A percentile compares a stretch with the other conserved stretches of the same genome.
phyloP scores from a whole-genome alignment of 495 filamentous ascomycete genomes.

The Pyrenula aspistea region DNA sequence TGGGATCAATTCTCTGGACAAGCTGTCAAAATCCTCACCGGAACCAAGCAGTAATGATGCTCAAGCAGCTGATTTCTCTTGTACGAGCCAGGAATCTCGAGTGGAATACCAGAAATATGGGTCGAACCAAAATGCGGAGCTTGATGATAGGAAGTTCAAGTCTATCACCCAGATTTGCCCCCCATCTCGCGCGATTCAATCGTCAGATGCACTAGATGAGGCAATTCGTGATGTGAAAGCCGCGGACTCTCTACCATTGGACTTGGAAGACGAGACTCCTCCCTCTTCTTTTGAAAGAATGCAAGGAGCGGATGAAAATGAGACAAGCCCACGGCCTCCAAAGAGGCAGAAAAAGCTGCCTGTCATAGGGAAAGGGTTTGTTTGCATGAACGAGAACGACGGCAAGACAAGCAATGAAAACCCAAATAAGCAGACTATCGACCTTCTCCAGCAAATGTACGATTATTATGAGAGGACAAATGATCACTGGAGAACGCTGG shows the following conservation, averaged over 20 bases:
- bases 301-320: not conserved
- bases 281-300: not conserved
- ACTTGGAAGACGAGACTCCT: constrained; percentile 18
- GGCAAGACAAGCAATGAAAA: constrained; percentile 21
- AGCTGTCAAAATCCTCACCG: not conserved
- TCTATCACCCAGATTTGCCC: not conserved
- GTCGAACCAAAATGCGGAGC: not conserved
- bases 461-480: constrained; percentile 63
- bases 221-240: constrained; percentile 39
- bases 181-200: not conserved
- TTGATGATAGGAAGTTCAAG: not conserved
- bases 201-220: constrained; percentile 40
- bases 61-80: not conserved
- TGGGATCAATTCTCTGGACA: not conserved
- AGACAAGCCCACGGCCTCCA: not conserved
- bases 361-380: constrained; percentile 27
- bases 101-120: not conserved
- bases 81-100: not conserved
- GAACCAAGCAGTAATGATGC: not conserved
- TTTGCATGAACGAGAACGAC: constrained; percentile 56
- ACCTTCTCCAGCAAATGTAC: constrained; percentile 69
- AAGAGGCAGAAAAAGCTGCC: constrained; percentile 2
- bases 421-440: constrained; percentile 67
- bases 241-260: constrained; percentile 23
- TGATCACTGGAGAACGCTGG: constrained; percentile 69